A percentile compares a stretch with the other conserved stretches of the same genome.
These are phyloP conservation scores for Adansonia gregorii DNA, from an alignment of 441 rosid species.

Conservation along the genomic window DNA sequence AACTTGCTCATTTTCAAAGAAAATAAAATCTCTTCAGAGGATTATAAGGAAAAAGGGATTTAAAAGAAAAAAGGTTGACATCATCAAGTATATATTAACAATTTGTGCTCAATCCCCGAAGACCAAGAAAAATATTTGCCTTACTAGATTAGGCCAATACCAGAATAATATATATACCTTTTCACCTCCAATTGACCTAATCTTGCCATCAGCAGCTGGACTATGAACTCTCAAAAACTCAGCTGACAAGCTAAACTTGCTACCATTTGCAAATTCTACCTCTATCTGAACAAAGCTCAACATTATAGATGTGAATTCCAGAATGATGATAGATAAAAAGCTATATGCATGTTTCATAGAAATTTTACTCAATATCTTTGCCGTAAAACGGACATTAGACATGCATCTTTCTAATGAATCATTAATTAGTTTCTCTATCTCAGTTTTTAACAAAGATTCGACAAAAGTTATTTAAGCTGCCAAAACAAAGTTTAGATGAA, in stretches of 20 bases:
- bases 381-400: not conserved
- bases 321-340: not conserved
- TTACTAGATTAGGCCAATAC: not conserved
- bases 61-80: not conserved
- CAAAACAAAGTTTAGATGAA: not conserved
- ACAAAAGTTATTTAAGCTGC: too few relatives aligned
- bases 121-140: not conserved
- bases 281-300: constrained; percentile 54
- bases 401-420: not conserved
- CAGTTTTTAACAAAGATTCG: too few relatives aligned
- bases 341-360: not conserved
- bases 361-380: not conserved
- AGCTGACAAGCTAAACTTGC: constrained; percentile 66
- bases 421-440: too few relatives aligned
- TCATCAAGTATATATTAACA: not conserved
- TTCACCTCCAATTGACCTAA: constrained; percentile 80
- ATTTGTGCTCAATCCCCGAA: not conserved
- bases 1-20: not conserved
- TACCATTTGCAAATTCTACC: constrained; percentile 76
- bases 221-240: constrained; percentile 79
- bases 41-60: too few relatives aligned
- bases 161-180: constrained; percentile 53
- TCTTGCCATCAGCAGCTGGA: constrained; percentile 93
- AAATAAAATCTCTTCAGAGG: not conserved
- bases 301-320: not conserved